Base-by-base conservation (phyloP, 495 filamentous ascomycete genomes). In the Amniculicola lignicola region DNA sequence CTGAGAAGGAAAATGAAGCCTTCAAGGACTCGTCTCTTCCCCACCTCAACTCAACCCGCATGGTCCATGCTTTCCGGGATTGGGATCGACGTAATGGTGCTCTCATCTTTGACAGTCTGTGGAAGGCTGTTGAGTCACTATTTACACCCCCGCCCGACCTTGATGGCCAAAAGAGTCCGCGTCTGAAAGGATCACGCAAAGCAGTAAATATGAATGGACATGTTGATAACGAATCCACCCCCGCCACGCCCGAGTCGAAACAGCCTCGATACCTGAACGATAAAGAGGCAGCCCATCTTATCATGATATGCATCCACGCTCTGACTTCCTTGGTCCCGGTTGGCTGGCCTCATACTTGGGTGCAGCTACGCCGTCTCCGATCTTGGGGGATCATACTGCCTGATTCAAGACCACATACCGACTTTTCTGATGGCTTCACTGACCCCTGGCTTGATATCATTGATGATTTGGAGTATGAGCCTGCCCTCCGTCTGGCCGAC, bases 91-190 rank as follows among this genome's bases (percentile, higher is more conserved):
- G 45, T 10, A 64, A 67, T 45, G 52, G 57, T 14, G 73, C 75
- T 36, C 69, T 89, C 48, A 77, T 89, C 0, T 82, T 89, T 44
- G 79, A 90, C 60, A 89, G 85, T 54, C 70, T 95, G 4, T 94
- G 90, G 89, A 77, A 76, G 64, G 79, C 85, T 6, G 67, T 84
- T n/a, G 82, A 82, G 19, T 72, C 77, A 29, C 69, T 92, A 11
- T 92, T 89, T 64, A 72, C 77, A 21, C 82, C 84, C 0, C 85
- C 87, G 1, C 75, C 74, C 44, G 69, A 78, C 16, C 74, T 89
- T 12, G 68, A 72, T 14, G 60, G 62, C 16, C 69, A 72, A 21
- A 65, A 60, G 27, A 64, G 58, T 31, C 61, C 66, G 41, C 56
- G 59, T 25, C 27, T 66, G 9, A 58, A 57, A 35, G 40, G 57